Evolutionary conservation across 106 monocot species (phyloP).

Genomic region (Cymbidium sinense): DNA sequence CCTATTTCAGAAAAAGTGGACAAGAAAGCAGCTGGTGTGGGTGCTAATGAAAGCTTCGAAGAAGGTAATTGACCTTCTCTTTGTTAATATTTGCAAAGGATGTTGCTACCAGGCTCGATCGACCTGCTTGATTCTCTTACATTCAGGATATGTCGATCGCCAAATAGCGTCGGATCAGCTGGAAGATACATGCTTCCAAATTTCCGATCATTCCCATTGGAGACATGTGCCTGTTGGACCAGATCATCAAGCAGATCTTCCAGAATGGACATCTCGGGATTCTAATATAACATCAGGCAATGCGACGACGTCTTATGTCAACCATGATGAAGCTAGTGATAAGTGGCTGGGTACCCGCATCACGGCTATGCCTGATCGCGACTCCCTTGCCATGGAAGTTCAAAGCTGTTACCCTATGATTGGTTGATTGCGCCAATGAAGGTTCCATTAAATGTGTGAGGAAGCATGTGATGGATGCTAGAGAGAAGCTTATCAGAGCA

Average conservation of each 20-base stretch:
- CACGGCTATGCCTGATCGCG: conserved; percentile 28
- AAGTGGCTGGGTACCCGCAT: conserved; percentile 33
- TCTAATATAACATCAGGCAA: not conserved
- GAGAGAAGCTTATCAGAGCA: conserved; percentile 26
- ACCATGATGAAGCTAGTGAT: not conserved
- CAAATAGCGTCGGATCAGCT: not conserved
- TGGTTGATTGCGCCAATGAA: conserved; percentile 41
- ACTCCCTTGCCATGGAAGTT: conserved; percentile 2
- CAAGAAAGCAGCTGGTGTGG: not conserved
- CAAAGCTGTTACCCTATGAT: not conserved
- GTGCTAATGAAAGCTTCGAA: not conserved
- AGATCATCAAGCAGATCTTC: conserved; percentile 19
- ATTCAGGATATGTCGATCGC: not conserved
- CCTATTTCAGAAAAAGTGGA: not conserved
- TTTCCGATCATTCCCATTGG: conserved; percentile 10
- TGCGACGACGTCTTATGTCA: conserved; percentile 13
- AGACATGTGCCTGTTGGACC: conserved; percentile 18
- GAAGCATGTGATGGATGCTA: conserved; percentile 64
- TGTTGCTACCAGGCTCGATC: not conserved
- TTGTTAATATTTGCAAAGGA: not conserved
- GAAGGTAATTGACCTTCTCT: not conserved
- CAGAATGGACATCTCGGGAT: not conserved
- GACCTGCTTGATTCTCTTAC: not conserved
- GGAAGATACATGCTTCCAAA: conserved; percentile 4
- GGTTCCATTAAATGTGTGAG: conserved; percentile 63